These are phyloP conservation scores for Wickerhamiella hasegawae DNA, from an alignment of 805 yeast genomes.

Conservation along the genomic window DNA sequence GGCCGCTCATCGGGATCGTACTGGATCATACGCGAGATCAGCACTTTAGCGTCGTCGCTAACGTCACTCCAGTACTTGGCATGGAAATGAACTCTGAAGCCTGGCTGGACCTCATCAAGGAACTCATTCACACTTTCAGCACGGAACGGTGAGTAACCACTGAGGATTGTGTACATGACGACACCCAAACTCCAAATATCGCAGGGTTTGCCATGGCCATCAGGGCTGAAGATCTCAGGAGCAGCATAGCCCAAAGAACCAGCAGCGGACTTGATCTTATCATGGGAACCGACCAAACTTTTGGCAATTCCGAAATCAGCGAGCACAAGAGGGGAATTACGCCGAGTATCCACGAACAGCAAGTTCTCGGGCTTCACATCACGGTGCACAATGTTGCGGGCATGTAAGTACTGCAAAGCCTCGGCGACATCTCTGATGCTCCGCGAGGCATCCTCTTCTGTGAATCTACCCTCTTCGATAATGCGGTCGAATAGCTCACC, in stretches of 20 bases:
- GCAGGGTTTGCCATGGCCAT: conserved; percentile 89
- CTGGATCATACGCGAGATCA: conserved; percentile 55
- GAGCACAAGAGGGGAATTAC: conserved; percentile 57
- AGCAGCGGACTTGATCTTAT: conserved; percentile 53
- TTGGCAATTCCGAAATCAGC: conserved; percentile 97
- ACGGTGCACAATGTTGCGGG: conserved; percentile 69
- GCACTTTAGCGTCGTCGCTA: conserved; percentile 63
- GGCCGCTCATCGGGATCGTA: conserved; percentile 72
- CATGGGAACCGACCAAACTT: conserved; percentile 41
- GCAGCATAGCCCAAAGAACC: conserved; percentile 97
- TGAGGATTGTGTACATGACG: conserved; percentile 72
- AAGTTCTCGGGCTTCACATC: conserved; percentile 92
- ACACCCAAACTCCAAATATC: conserved; percentile 95
- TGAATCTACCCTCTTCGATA: conserved; percentile 62
- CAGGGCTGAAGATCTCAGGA: conserved; percentile 71
- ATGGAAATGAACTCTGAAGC: conserved; percentile 69
- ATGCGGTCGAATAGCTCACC: conserved; percentile 91
- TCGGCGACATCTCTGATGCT: conserved; percentile 58
- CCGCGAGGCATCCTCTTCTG: conserved; percentile 73
- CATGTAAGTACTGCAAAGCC: conserved; percentile 69
- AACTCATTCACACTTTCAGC: conserved; percentile 74
- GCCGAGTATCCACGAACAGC: conserved; percentile 41
- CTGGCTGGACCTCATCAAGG: conserved; percentile 58
- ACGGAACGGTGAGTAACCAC: conserved; percentile 86
- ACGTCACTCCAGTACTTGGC: conserved; percentile 74